Evolutionary conservation across 371 early-diverging fungal genomes (phyloP).

Genomic region (Basidiobolus meristosporus): DNA sequence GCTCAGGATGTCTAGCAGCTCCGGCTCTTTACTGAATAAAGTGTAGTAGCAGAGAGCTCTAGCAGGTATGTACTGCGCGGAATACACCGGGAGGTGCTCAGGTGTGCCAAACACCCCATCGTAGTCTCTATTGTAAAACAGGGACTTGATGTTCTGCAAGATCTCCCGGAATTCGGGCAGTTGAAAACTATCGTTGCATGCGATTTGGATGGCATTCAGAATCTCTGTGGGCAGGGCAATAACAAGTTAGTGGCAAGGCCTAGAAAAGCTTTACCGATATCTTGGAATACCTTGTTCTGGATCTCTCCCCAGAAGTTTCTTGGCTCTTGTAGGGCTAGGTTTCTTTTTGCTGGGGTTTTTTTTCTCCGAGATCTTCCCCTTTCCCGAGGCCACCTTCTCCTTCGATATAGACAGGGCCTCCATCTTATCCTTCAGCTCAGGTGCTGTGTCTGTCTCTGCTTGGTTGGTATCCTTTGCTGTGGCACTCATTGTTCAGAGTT

Average conservation of each 20-base stretch:
- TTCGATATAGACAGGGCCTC: neutral
- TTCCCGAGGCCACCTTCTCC: too few relatives aligned
- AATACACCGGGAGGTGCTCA: constrained; percentile 52
- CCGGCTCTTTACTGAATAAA: constrained; percentile 31
- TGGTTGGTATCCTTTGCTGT: too few relatives aligned
- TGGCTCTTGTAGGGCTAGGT: constrained; percentile 8
- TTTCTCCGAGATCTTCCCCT: too few relatives aligned
- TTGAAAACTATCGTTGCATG: constrained; percentile 34
- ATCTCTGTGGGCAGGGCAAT: constrained; percentile 18
- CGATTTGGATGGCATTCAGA: constrained; percentile 36
- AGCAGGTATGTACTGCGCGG: constrained; percentile 69
- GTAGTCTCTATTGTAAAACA: constrained; percentile 66
- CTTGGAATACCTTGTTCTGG: constrained; percentile 26
- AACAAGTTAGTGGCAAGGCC: neutral
- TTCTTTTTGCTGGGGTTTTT: constrained; percentile 2
- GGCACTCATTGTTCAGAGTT: too few relatives aligned
- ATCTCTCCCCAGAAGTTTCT: constrained; percentile 16
- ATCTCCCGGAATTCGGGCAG: constrained; percentile 33
- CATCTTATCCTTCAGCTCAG: too few relatives aligned
- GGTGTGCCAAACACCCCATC: constrained; percentile 61
- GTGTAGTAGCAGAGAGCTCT: constrained; percentile 72
- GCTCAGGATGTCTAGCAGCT: constrained; percentile 22
- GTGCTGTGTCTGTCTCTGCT: too few relatives aligned
- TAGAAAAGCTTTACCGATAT: neutral
- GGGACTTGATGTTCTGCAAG: constrained; percentile 53